phyloP scores from a whole-genome alignment of 164 flowering plant species.

The Aristolochia contorta region DNA sequence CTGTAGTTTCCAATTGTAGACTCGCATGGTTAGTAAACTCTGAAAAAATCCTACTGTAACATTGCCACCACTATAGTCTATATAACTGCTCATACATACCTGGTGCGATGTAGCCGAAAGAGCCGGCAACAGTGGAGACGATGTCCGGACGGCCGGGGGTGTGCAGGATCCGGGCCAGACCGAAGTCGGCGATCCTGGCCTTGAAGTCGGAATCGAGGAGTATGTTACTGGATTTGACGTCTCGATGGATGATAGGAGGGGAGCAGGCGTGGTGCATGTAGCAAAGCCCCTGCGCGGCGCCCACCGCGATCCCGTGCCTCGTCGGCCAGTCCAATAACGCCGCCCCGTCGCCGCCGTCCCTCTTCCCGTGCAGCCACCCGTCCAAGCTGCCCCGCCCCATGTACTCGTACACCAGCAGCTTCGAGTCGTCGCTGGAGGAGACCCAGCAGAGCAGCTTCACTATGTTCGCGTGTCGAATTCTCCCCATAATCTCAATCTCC shows the following conservation, averaged over 20 bases:
- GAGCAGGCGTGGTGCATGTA: conserved; percentile 87
- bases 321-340: conserved; percentile 79
- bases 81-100: conserved; percentile 35
- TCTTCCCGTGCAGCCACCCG: conserved; percentile 57
- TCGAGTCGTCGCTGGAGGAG: conserved; percentile 54
- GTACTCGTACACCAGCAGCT: conserved; percentile 82
- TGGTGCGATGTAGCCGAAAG: conserved; percentile 87
- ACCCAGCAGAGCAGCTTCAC: conserved; percentile 77
- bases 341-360: conserved; percentile 10
- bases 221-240: conserved; percentile 83
- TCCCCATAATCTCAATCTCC: conserved; percentile 62
- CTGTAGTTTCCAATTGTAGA: conserved; percentile 23
- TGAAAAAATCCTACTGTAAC: too few relatives aligned
- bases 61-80: too few relatives aligned
- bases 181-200: conserved; percentile 80
- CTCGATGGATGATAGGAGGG: conserved; percentile 71
- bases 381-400: conserved; percentile 74
- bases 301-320: conserved; percentile 59
- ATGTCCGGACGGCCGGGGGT: conserved; percentile 42
- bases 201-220: conserved; percentile 61
- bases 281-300: conserved; percentile 78
- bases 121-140: conserved; percentile 70
- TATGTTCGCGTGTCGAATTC: conserved; percentile 61
- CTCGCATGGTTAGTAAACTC: neutral
- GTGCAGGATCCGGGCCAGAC: conserved; percentile 56